Base-by-base conservation (phyloP, 2,329 filamentous ascomycete genomes). In the Colletotrichum cereale region DNA sequence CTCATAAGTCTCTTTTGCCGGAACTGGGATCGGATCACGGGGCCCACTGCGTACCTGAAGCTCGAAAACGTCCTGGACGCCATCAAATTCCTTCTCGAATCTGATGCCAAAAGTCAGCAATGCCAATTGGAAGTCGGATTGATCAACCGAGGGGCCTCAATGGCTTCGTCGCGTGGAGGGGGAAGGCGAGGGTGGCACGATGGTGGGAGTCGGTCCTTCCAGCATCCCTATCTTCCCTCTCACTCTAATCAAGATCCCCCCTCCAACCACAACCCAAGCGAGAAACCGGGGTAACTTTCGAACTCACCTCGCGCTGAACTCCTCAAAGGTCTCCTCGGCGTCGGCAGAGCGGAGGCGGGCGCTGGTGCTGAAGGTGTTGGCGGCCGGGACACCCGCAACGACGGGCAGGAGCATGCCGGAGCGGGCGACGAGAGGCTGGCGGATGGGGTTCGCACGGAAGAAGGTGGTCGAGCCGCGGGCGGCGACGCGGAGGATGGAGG, bases 31-130 rank as follows among this genome's bases (percentile, higher is more conserved):
- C 60, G 66, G 61, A 64, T 67, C 50, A 61, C 69, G 61, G 64
- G 60, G 65, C 38, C 26, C 34, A 40, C 18, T 42, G 55, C 89
- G 81, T 91, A 97, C 95, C 94, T 98, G 95, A 81, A 99, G 94
- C 91, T 99, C 96, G 85, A 99, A 99, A 81, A 98, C 96, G 87
- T 99, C 96, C 86, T 98, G 94, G 76, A 99, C 96, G 81, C 86
- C 86, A 75, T 99, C 96, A 82, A 99, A 99, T 87, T 99, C 96
- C 91, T 98, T 98, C 90, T 99, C 96, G 82, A 97, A 99, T 87
- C 96, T 99, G 82, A 80, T 26, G 42, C 24, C 12, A 72, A 72
- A 65, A 50, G 34, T 60, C 58, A 62, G 67, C 50, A 50, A 42
- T 29, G 67, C 48, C 48, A 57, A 66, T 53, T 44, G 50, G 34